Evolutionary conservation across 768 basidiomycete genomes (phyloP).

Genomic region (Omphalotus guepiniiformis): DNA sequence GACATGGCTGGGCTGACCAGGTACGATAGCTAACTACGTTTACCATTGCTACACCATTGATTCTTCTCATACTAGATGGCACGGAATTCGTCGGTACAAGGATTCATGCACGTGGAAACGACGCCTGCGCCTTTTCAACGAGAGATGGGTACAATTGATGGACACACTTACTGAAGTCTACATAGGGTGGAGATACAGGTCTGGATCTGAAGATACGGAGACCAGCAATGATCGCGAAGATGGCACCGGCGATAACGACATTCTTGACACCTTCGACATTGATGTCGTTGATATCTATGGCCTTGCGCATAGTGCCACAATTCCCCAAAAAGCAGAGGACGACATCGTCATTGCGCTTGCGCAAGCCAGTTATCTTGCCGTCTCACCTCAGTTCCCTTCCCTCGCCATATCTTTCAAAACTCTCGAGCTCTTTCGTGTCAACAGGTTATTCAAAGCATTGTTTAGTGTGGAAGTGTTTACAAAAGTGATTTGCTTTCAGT

Average conservation of each 20-base stretch:
- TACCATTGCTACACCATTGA: too few relatives aligned
- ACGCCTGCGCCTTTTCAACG: not conserved
- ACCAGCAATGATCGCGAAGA: not conserved
- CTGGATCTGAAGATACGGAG: not conserved
- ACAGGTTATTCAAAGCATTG: too few relatives aligned
- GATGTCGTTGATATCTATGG: slow-evolving; percentile 15
- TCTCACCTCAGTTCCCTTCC: slow-evolving; percentile 12
- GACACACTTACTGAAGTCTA: slow-evolving; percentile 6
- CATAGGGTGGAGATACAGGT: slow-evolving; percentile 9
- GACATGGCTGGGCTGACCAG: too few relatives aligned
- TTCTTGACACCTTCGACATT: slow-evolving; percentile 11
- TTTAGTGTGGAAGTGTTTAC: too few relatives aligned
- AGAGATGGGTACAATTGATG: slow-evolving; percentile 11
- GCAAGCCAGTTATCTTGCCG: slow-evolving; percentile 15
- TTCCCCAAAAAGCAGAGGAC: slow-evolving; percentile 2
- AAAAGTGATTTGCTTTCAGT: slow-evolving; percentile 21
- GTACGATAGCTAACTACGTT: too few relatives aligned
- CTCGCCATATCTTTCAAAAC: slow-evolving; percentile 23
- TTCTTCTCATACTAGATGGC: not conserved
- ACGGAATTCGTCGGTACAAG: not conserved
- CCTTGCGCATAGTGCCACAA: slow-evolving; percentile 2
- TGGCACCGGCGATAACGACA: too few relatives aligned
- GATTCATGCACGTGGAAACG: slow-evolving; percentile 11
- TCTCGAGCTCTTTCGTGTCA: too few relatives aligned
- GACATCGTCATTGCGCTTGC: slow-evolving; percentile 15